Percentiles rank a stretch among this genome's conserved stretches.
Conservation (phyloP, 2,329 filamentous ascomycete species). For the Colletotrichum musicola region DNA sequence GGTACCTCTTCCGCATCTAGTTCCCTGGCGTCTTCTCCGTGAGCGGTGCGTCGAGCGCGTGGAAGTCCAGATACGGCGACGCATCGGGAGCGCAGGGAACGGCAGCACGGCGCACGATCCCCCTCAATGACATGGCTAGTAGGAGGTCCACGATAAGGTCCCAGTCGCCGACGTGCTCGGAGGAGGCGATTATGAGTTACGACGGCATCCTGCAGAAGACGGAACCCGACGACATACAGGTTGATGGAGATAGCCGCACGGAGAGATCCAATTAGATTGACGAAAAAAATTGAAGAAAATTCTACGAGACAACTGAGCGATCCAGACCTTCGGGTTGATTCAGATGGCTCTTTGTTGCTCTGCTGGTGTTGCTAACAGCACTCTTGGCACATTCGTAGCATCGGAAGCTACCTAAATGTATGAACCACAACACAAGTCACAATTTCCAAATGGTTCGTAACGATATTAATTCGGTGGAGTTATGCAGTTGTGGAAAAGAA, state of each 20-base stretch:
- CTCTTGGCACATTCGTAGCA: too few relatives aligned
- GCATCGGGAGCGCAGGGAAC: slow-evolving; percentile 34
- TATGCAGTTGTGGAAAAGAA: slow-evolving; percentile 4
- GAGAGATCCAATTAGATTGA: not conserved
- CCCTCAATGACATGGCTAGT: slow-evolving; percentile 43
- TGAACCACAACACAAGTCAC: too few relatives aligned
- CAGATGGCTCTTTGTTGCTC: not conserved
- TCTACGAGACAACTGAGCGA: not conserved
- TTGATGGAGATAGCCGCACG: not conserved
- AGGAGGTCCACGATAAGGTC: slow-evolving; percentile 49
- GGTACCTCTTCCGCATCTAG: slow-evolving; percentile 48
- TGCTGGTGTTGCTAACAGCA: too few relatives aligned
- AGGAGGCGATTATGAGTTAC: slow-evolving; percentile 56
- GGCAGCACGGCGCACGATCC: slow-evolving; percentile 18
- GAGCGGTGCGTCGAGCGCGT: slow-evolving; percentile 2
- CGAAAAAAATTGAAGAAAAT: too few relatives aligned
- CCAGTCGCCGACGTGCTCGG: slow-evolving; percentile 49
- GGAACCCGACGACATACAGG: not conserved
- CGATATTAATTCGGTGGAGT: too few relatives aligned
- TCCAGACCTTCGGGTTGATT: not conserved
- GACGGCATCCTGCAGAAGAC: slow-evolving; percentile 50
- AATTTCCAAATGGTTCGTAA: too few relatives aligned
- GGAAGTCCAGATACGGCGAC: slow-evolving; percentile 43
- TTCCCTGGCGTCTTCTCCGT: slow-evolving; percentile 22
- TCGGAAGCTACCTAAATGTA: too few relatives aligned